A percentile compares a stretch with the other conserved stretches of the same genome.
phyloP scores from a whole-genome alignment of 78 protist genomes.

The Dictyostelium intermedium region DNA sequence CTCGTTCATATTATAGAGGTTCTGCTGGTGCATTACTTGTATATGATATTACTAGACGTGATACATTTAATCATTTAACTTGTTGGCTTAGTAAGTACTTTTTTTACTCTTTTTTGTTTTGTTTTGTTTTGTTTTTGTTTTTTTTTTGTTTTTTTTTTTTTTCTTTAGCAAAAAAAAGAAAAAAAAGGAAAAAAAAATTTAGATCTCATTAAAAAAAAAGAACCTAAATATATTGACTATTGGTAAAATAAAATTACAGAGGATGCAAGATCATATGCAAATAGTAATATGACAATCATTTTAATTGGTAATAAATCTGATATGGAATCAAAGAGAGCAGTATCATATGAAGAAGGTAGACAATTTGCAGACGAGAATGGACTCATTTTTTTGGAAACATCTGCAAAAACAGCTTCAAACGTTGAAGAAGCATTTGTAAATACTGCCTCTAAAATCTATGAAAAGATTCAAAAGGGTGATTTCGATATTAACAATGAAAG shows the following conservation, averaged over 20 bases:
- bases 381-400: slow-evolving; percentile 96
- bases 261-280: slow-evolving; percentile 88
- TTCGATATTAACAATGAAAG: slow-evolving; percentile 82
- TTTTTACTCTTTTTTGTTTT: too few relatives aligned
- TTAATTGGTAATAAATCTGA: slow-evolving; percentile 98
- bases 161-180: background rate
- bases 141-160: background rate
- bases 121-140: background rate
- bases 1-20: slow-evolving; percentile 92
- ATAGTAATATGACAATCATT: slow-evolving; percentile 81
- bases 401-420: slow-evolving; percentile 97
- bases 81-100: slow-evolving; percentile 86
- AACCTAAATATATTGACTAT: background rate
- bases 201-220: too few relatives aligned
- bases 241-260: slow-evolving; percentile 35
- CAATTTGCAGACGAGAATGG: slow-evolving; percentile 95
- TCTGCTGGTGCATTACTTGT: slow-evolving; percentile 96
- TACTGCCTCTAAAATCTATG: slow-evolving; percentile 89
- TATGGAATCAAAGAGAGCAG: slow-evolving; percentile 90
- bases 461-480: slow-evolving; percentile 86
- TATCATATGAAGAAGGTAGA: slow-evolving; percentile 96
- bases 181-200: background rate
- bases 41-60: slow-evolving; percentile 93
- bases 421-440: slow-evolving; percentile 95
- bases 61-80: slow-evolving; percentile 96